Conservation (phyloP, 2,329 filamentous ascomycete species). For the Scedosporium boydii region DNA sequence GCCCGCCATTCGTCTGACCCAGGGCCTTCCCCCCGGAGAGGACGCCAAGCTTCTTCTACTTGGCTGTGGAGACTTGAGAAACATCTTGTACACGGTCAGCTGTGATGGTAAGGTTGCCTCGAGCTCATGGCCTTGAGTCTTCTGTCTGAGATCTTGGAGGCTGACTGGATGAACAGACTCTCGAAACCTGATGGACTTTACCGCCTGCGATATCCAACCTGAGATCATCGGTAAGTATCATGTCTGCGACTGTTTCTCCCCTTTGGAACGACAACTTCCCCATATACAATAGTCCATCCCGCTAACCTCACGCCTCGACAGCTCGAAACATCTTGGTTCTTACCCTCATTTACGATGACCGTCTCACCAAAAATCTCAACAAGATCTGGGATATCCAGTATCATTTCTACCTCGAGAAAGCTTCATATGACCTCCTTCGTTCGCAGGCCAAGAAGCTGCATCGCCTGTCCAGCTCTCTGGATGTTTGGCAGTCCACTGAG, state of each 20-base stretch:
- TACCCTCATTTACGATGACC: neutral
- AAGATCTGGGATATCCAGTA: neutral
- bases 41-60: neutral
- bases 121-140: neutral
- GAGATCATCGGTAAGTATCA: neutral
- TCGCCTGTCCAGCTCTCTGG: neutral
- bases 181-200: too few relatives aligned
- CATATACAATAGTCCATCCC: neutral
- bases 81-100: neutral
- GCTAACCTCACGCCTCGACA: neutral
- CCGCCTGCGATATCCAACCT: too few relatives aligned
- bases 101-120: neutral
- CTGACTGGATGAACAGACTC: neutral
- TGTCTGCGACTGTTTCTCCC: neutral
- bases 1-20: neutral
- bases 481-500: neutral
- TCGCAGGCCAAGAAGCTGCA: neutral
- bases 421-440: neutral
- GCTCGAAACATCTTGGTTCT: neutral
- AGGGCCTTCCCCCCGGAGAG: neutral
- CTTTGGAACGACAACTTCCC: too few relatives aligned
- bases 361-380: neutral
- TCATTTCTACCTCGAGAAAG: neutral
- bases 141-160: neutral
- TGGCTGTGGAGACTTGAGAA: neutral